Conservation (phyloP, 208 protist genomes). For the Sergeia podlipaevii region DNA sequence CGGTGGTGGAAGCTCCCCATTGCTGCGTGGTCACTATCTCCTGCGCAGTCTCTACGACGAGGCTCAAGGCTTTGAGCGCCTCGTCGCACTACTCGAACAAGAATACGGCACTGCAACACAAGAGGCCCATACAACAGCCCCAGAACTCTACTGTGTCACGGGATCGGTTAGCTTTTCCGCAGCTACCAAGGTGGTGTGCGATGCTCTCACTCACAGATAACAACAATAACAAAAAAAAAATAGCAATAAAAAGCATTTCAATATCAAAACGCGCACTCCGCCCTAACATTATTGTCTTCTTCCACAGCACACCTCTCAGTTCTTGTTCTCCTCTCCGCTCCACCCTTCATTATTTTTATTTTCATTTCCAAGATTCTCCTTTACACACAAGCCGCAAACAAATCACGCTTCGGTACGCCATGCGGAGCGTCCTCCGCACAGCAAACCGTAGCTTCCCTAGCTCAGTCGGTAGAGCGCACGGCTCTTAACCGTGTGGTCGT, state of each 20-base stretch:
- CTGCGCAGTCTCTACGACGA: constrained; percentile 43
- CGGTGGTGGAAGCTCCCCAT: constrained; percentile 2
- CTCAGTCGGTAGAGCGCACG: constrained; percentile 97
- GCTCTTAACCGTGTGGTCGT: constrained; percentile 98
- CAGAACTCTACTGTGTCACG: constrained; percentile 17
- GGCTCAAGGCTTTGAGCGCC: constrained; percentile 1
- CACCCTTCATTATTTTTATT: no score
- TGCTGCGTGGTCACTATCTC: constrained; percentile 45
- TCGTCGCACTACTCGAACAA: not conserved
- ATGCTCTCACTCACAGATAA: constrained; percentile 7
- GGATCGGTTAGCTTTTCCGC: constrained; percentile 28
- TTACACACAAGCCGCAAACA: no score
- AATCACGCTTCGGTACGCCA: no score
- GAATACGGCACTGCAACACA: not conserved
- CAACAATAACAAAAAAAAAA: not conserved
- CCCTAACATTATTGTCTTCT: no score
- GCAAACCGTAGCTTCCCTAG: constrained; percentile 93
- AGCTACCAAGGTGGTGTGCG: constrained; percentile 15
- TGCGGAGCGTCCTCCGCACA: no score
- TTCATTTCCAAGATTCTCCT: no score
- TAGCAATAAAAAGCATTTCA: constrained; percentile 2
- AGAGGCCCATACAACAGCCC: no score
- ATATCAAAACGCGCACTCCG: no score
- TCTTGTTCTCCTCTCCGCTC: no score
- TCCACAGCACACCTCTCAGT: no score